Percentiles rank a stretch among this genome's conserved stretches.
Evolutionary conservation across 257 asterid species (phyloP).

Genomic region (Nicotiana undulata): DNA sequence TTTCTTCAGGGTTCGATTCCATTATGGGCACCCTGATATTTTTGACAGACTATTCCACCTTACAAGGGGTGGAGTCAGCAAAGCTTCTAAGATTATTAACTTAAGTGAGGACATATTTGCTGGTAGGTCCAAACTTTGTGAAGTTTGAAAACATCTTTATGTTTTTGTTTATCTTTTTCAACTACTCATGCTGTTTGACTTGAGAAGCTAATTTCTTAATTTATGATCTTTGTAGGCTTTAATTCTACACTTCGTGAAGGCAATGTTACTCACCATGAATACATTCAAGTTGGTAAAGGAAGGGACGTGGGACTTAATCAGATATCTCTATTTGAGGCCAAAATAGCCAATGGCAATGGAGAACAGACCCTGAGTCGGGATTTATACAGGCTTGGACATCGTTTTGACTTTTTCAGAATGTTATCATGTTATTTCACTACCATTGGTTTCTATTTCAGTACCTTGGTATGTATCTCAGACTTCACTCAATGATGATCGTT

Average conservation of each 20-base stretch:
- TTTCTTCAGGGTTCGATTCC: constrained; percentile 84
- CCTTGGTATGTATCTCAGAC: constrained; percentile 52
- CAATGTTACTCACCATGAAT: constrained; percentile 96
- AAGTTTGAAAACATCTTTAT: not conserved
- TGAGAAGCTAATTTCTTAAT: not conserved
- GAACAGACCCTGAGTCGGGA: constrained; percentile 98
- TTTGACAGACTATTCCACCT: constrained; percentile 96
- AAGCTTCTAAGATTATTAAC: constrained; percentile 89
- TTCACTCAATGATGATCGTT: constrained; percentile 6
- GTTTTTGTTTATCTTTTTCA: not conserved
- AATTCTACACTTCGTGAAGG: constrained; percentile 98
- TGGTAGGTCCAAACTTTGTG: constrained; percentile 32
- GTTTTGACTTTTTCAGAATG: constrained; percentile 94
- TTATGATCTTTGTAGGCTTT: constrained; percentile 47
- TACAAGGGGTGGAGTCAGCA: constrained; percentile 97
- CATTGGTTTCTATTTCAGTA: constrained; percentile 91
- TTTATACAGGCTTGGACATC: constrained; percentile 93
- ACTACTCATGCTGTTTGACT: not conserved
- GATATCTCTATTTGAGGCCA: constrained; percentile 93
- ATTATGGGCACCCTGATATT: constrained; percentile 98
- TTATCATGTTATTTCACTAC: constrained; percentile 95
- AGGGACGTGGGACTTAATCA: constrained; percentile 99
- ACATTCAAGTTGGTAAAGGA: constrained; percentile 99
- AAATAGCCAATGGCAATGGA: constrained; percentile 96
- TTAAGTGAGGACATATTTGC: constrained; percentile 97